Evolutionary conservation across 2,329 filamentous ascomycete genomes (phyloP).

Genomic region (Aspergillus piperis): DNA sequence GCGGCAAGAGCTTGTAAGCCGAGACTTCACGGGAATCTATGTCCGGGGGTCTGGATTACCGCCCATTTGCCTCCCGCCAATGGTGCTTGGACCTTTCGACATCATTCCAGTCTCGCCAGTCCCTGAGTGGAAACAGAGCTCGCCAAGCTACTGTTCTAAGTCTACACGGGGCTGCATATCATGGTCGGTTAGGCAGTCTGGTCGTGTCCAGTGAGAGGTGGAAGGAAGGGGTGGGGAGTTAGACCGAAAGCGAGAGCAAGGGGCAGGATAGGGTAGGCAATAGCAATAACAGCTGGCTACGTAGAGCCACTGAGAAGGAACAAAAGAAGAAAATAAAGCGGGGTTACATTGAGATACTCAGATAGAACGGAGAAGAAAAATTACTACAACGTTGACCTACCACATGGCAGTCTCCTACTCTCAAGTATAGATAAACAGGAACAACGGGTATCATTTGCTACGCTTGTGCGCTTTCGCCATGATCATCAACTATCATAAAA

Average conservation of each 20-base stretch:
- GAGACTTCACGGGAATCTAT: neutral
- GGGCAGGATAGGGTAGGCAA: neutral
- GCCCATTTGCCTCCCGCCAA: neutral
- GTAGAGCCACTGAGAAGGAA: neutral
- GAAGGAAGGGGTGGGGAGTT: neutral
- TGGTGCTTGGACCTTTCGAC: slow-evolving; percentile 32
- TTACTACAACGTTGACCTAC: neutral
- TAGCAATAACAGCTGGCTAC: neutral
- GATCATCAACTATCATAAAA: slow-evolving; percentile 1
- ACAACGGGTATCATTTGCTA: slow-evolving; percentile 8
- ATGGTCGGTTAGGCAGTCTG: neutral
- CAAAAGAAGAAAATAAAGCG: neutral
- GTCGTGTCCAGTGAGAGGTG: neutral
- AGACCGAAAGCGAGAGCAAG: neutral
- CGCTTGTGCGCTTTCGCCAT: neutral
- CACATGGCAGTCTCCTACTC: neutral
- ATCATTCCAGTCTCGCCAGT: slow-evolving; percentile 20
- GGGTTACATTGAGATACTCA: neutral
- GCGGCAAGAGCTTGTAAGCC: slow-evolving; percentile 41
- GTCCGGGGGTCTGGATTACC: neutral
- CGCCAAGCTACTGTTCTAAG: neutral
- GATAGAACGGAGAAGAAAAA: neutral
- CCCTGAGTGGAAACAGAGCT: neutral
- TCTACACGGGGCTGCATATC: neutral
- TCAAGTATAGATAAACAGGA: neutral